Evolutionary conservation across 176 grass and related monocot species (phyloP), one percentile per base, ranked within the genome.

Genomic region (Oryza officinalis): DNA sequence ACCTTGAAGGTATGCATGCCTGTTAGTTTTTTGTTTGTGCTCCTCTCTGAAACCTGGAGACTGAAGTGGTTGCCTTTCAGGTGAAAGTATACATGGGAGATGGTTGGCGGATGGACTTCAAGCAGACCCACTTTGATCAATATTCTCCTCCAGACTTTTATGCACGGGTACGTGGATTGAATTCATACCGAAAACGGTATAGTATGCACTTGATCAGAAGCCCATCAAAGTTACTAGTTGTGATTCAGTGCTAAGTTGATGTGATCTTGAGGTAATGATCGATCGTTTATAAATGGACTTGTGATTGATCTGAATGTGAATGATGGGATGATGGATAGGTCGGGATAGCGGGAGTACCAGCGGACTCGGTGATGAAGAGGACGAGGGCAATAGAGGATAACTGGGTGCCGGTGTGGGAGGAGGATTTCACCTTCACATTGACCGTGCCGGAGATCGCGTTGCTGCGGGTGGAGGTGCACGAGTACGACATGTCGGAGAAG

Each of bases 111-210:
- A 71, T 90, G 82, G 96, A 98, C 77, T 98, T 98, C 60, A 95
- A 86, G 69, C 79, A 86, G 31, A 95, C 91, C 77, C 85, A 98
- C 73, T 98, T 98, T 59, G 96, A 98, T 81, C 59, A 86, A 26
- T 98, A 90, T 80, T 97, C 95, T 63, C 95, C 95, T 88, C 95
- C 92, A 5, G 95, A 97, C 86, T 97, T 97, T 54, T 97, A 97
- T 44, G 74, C 82, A 10, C 82, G 90, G 87, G 95, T 97, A 87
- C 31, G 86, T 7, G 8, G 4, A 57, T 54, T 20, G 50, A 37
- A 52, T 9, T 57, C 25, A 65, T 60, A 6, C 6, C 15, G 1
- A 54, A 54, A 54, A 54, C 17, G 17, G 14, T 50, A 50, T 4
- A 17, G 13, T 17, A 50, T 14, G 46, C 46, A 50, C 12, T 50